Percentiles rank a stretch among this genome's conserved stretches.
phyloP scores from a whole-genome alignment of 192 early-diverging fungal species.

The Phycomyces blakesleeanus region DNA sequence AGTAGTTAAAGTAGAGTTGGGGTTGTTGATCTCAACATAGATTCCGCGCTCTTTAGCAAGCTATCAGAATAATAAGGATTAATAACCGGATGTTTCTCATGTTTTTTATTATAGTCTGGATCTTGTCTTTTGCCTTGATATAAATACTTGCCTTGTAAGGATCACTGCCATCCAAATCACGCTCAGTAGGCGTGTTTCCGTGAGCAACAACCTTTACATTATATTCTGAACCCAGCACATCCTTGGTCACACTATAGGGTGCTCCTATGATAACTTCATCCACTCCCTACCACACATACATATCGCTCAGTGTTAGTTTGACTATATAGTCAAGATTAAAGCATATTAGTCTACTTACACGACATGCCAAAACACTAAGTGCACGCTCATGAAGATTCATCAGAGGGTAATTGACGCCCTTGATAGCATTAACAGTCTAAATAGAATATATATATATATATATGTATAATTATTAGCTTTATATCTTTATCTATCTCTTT shows the following conservation, averaged over 20 bases:
- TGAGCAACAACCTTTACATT: slow-evolving; percentile 81
- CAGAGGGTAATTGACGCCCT: slow-evolving; percentile 85
- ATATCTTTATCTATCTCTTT: not conserved
- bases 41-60: slow-evolving; percentile 77
- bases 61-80: slow-evolving; percentile 24
- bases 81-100: too few species aligned
- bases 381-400: slow-evolving; percentile 96
- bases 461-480: too few species aligned
- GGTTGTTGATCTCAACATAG: slow-evolving; percentile 77
- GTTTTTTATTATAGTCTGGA: too few species aligned
- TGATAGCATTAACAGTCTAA: slow-evolving; percentile 79
- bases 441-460: too few species aligned
- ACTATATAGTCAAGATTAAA: too few species aligned
- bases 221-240: slow-evolving; percentile 83
- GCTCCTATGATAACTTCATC: slow-evolving; percentile 94
- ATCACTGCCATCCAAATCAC: slow-evolving; percentile 73
- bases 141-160: slow-evolving; percentile 62
- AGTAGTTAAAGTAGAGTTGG: slow-evolving; percentile 74
- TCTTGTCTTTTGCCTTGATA: not conserved
- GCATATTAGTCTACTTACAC: too few species aligned
- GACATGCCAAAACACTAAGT: slow-evolving; percentile 86
- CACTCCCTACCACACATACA: slow-evolving; percentile 74
- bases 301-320: not conserved
- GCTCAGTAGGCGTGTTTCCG: slow-evolving; percentile 60
- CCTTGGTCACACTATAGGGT: slow-evolving; percentile 82